phyloP scores from a whole-genome alignment of 139 green algal species.

The Protoeuglena noctilucae region DNA sequence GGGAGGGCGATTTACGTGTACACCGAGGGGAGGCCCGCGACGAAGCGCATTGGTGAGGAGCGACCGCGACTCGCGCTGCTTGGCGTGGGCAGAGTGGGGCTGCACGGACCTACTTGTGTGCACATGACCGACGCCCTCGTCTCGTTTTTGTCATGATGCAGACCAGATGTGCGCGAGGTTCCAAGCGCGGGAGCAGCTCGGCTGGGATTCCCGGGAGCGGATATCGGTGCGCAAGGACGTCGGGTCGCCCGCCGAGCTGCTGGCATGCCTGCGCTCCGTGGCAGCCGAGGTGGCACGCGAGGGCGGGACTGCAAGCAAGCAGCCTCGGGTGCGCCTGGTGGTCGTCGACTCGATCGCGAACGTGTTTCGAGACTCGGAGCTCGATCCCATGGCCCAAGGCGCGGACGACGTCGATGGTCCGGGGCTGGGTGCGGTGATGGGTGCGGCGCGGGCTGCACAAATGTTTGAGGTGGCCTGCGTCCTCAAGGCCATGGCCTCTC shows the following conservation, averaged over 20 bases:
- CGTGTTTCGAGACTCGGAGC: slow-evolving; percentile 33
- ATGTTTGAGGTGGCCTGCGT: slow-evolving; percentile 33
- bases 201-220: slow-evolving; percentile 8
- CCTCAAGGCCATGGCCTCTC: slow-evolving; percentile 21
- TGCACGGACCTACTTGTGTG: too few relatives aligned
- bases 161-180: background rate
- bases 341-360: slow-evolving; percentile 58
- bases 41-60: slow-evolving; percentile 3
- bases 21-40: slow-evolving; percentile 37
- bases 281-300: slow-evolving; percentile 1
- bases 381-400: background rate
- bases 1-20: slow-evolving; percentile 45
- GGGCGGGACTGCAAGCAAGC: background rate
- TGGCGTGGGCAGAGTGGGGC: background rate
- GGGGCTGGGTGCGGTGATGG: slow-evolving; percentile 27
- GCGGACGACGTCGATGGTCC: background rate
- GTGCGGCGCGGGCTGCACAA: slow-evolving; percentile 28
- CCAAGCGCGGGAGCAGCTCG: background rate
- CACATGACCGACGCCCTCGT: slow-evolving; percentile 13
- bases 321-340: slow-evolving; percentile 35
- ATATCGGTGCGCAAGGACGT: slow-evolving; percentile 32
- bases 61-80: background rate
- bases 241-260: slow-evolving; percentile 17
- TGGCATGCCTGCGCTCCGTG: slow-evolving; percentile 17
- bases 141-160: slow-evolving; percentile 7